Evolutionary conservation across 2,329 filamentous ascomycete species (phyloP), one percentile per base, ranked within the genome.

Genomic region (Coniochaeta sp.): DNA sequence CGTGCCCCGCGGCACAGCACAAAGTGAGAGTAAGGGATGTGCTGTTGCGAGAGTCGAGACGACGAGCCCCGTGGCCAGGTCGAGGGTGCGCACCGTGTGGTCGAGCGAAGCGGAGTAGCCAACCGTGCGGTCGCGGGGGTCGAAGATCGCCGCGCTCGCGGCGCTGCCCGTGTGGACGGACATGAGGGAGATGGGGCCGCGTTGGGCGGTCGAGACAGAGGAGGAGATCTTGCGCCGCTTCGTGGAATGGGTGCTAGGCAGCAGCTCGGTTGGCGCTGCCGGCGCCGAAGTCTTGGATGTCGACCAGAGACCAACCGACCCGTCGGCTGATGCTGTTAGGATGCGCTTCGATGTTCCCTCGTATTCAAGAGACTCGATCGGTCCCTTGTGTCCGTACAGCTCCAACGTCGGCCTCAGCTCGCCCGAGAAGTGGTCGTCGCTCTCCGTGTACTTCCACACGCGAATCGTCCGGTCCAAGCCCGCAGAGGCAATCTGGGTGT

Each of bases 81-180:
- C 95, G 77, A 96, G 89, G 0, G 95, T 98, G 64, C 89, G 88
- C 66, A 98, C 79, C 1, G 90, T 90, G 79, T 96, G 93, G 77
- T 99, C 96, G 77, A 90, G 89, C 19, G 92, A 96, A 24, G 88
- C 86, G 1, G 91, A 93, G 79, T 99, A 98, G 55, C 90, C 93
- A 44, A 97, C 91, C 16, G 91, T 96, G 12, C 87, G 76, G 74
- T 98, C 93, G 59, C 85, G 81, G 4, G 88, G 88, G 74, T 96
- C 91, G 78, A 99, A 98, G 55, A 91, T 82, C 40, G 89, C 89
- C 59, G 88, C 89, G 1, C 90, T 90, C 52, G 93, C 91, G 52
- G 89, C 83, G 12, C 86, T 82, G n/a, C 52, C 52, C 60, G 84
- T 84, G 81, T 97, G 89, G 58, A 86, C 84, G 17, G 83, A 77